Percentiles rank a stretch among this genome's conserved stretches.
Conservation (phyloP, 75 land plant species). For the Ceratopteris richardii region DNA sequence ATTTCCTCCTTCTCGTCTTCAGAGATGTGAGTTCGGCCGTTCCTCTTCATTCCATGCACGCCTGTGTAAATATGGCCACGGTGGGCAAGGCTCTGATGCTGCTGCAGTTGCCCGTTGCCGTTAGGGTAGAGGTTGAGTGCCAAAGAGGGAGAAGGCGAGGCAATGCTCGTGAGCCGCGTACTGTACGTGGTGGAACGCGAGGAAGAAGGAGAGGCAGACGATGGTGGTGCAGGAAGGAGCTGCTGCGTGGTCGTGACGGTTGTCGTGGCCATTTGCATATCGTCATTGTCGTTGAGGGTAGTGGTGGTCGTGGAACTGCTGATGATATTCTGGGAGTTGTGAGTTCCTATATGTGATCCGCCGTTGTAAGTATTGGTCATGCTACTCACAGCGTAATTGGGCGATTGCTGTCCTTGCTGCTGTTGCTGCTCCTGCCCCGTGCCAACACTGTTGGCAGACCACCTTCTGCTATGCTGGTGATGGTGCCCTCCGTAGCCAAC, state of each 20-base stretch:
- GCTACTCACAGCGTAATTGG: no score
- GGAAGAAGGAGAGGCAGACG: conserved; percentile 1
- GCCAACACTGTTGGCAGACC: no score
- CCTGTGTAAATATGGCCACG: neutral
- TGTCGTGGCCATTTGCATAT: conserved; percentile 19
- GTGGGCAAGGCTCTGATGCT: neutral
- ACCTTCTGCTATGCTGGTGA: no score
- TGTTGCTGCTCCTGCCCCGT: no score
- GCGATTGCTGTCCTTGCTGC: no score
- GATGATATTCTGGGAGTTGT: no score
- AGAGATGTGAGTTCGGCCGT: neutral
- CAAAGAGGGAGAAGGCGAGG: conserved; percentile 6
- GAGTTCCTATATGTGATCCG: no score
- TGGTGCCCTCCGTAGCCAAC: no score
- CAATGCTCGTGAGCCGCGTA: neutral
- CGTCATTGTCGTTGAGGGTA: conserved; percentile 1
- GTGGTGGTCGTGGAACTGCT: neutral
- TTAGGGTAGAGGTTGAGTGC: neutral
- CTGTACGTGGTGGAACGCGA: no score
- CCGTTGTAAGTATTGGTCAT: no score
- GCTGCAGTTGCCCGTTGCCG: conserved; percentile 5
- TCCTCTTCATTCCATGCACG: neutral
- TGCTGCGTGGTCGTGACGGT: conserved; percentile 7
- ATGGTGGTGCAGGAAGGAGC: conserved; percentile 6
- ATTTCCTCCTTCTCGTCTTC: conserved; percentile 32